phyloP scores from a whole-genome alignment of 805 yeast species.

The Yarrowia keelungensis region DNA sequence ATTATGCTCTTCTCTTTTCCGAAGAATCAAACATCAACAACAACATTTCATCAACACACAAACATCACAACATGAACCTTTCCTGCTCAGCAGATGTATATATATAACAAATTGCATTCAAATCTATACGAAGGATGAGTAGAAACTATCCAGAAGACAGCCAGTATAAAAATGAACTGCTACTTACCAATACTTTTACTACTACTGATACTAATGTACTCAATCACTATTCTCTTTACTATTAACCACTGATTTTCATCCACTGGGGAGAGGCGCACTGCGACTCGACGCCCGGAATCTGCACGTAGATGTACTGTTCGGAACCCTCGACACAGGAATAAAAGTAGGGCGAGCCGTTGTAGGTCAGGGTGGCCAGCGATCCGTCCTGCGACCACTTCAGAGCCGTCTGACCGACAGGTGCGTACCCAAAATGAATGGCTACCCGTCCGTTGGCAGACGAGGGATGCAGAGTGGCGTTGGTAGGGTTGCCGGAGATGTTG shows the following conservation, averaged over 20 bases:
- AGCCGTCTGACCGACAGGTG: slow-evolving; percentile 16
- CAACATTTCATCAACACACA: neutral
- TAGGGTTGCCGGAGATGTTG: slow-evolving; percentile 4
- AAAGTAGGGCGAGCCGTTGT: slow-evolving; percentile 27
- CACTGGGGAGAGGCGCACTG: slow-evolving; percentile 29
- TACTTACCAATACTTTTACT: no score
- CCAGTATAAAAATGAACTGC: no score
- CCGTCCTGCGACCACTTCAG: slow-evolving; percentile 21
- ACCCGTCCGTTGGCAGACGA: slow-evolving; percentile 5
- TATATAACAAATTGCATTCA: slow-evolving; percentile 16
- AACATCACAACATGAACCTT: neutral
- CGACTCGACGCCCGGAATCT: neutral
- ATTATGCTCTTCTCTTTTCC: no score
- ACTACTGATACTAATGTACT: no score
- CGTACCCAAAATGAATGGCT: slow-evolving; percentile 14
- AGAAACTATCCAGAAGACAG: no score
- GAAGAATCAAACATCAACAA: no score
- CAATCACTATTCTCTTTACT: no score
- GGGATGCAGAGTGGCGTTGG: slow-evolving; percentile 26
- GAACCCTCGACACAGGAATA: slow-evolving; percentile 20
- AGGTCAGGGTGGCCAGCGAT: slow-evolving; percentile 2
- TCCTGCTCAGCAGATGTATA: slow-evolving; percentile 20
- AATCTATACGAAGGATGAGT: no score
- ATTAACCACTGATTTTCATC: slow-evolving; percentile 27
- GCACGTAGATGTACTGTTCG: slow-evolving; percentile 23